Base-by-base conservation (phyloP, 257 asterid genomes). In the Jacaranda mimosifolia region DNA sequence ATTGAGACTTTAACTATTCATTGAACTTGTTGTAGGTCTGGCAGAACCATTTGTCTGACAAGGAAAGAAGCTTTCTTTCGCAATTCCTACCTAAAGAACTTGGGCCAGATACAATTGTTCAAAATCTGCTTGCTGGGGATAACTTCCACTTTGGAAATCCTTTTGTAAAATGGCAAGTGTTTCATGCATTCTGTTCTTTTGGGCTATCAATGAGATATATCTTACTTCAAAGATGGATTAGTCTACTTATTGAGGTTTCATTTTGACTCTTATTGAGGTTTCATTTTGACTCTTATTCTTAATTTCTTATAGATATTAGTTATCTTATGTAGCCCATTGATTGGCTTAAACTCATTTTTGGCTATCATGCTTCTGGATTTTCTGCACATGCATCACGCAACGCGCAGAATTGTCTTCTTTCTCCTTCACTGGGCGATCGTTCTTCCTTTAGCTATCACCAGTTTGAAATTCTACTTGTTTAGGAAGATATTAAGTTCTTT, bases 81-180 rank as follows among this genome's bases (percentile, higher is more conserved):
- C 88, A 87, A 66, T 87, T 90, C 72, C 91, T 95, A 74, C 99
- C 99, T 45, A 77, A 85, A 81, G 91, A 83, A 56, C 68, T 76
- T 40, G 91, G 88, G 51, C 86, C 90, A 21, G 96, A 95, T 84
- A 42, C 62, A 36, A 64, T 78, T 69, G 88, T 93, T 68, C 87
- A 72, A 70, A 91, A 89, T 62, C 84, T 95, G 85, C 93, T 95
- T 80, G 88, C 89, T 15, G 97, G 97, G 87, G 84, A 80, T 69
- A 91, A 89, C 85, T 82, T 95, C 76, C 91, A 89, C 79, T 95
- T 95, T 56, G 97, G 97, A 80, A 95, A 90, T 83, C 97, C 96
- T 81, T 86, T 79, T 72, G 42, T 62, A 18, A 89, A 88, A 82
- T 95, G 99, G 99, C 83, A 90, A 84, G 98, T 89, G 38, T 65